Percentiles rank a stretch among this genome's conserved stretches.
Evolutionary conservation across 2,329 filamentous ascomycete genomes (phyloP).

Genomic region (Meredithiella fracta): DNA sequence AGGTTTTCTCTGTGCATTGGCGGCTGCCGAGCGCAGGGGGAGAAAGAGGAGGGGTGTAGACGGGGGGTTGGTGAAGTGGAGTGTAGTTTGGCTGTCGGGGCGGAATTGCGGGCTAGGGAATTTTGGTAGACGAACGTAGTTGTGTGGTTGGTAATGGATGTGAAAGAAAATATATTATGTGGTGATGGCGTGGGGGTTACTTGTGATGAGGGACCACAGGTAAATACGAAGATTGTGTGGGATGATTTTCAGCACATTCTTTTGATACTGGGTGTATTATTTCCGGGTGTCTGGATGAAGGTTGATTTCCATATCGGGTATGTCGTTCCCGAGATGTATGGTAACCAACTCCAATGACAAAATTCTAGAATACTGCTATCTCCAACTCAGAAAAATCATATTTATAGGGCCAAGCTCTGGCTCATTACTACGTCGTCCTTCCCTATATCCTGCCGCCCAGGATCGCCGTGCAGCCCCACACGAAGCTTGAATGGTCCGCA

Average conservation of each 20-base stretch:
- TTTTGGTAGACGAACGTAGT: no score
- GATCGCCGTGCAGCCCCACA: not conserved
- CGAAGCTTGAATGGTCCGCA: not conserved
- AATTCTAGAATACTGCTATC: not conserved
- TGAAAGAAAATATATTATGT: no score
- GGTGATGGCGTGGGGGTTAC: no score
- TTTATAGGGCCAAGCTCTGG: no score
- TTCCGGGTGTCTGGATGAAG: not conserved
- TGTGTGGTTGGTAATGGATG: no score
- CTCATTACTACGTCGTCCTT: no score
- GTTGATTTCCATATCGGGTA: not conserved
- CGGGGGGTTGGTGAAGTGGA: not conserved
- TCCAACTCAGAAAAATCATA: not conserved
- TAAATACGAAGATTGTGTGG: no score
- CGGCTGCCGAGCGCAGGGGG: not conserved
- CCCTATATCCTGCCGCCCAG: not conserved
- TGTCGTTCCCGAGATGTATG: not conserved
- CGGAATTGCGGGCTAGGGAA: no score
- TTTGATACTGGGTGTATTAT: not conserved
- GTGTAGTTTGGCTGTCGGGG: no score
- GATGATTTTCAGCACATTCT: not conserved
- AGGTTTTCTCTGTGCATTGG: conserved; percentile 10
- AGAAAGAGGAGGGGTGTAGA: not conserved
- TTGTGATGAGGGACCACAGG: no score
- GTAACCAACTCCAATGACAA: not conserved